A percentile compares a stretch with the other conserved stretches of the same genome.
These are phyloP conservation scores for Phytophthora lateralis DNA, from an alignment of 352 stramenopile species.

Conservation along the genomic window DNA sequence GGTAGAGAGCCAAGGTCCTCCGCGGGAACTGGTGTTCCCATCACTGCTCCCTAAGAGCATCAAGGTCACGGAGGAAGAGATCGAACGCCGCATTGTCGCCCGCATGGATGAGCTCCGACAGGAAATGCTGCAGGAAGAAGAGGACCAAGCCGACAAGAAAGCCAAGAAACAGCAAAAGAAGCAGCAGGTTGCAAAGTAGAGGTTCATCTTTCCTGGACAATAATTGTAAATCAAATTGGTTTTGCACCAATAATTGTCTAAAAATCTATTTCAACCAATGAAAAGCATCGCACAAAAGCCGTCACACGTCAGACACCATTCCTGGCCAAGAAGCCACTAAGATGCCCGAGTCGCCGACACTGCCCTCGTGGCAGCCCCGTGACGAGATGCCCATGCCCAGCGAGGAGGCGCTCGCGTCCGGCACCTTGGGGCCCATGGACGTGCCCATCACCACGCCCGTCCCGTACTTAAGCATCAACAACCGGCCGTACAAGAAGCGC, in stretches of 20 bases:
- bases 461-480: slow-evolving; percentile 13
- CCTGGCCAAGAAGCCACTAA: slow-evolving; percentile 4
- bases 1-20: slow-evolving; percentile 66
- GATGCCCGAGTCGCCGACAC: not conserved
- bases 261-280: not conserved
- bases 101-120: slow-evolving; percentile 72
- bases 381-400: slow-evolving; percentile 6
- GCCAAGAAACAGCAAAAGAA: slow-evolving; percentile 9
- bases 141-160: slow-evolving; percentile 11
- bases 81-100: slow-evolving; percentile 77
- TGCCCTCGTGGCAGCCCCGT: not conserved
- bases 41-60: slow-evolving; percentile 71
- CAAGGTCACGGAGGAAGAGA: slow-evolving; percentile 78
- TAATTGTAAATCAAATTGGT: slow-evolving; percentile 6
- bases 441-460: slow-evolving; percentile 12
- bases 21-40: slow-evolving; percentile 62
- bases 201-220: slow-evolving; percentile 1
- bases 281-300: not conserved
- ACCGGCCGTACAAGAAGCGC: slow-evolving; percentile 2
- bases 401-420: slow-evolving; percentile 4
- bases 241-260: not conserved
- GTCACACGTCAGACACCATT: slow-evolving; percentile 26
- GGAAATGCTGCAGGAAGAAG: slow-evolving; percentile 35
- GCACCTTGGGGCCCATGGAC: slow-evolving; percentile 18
- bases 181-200: slow-evolving; percentile 1